A percentile compares a stretch with the other conserved stretches of the same genome.
These are phyloP conservation scores for Termitomyces bulborhizus DNA, from an alignment of 768 basidiomycete genomes.

Conservation along the genomic window DNA sequence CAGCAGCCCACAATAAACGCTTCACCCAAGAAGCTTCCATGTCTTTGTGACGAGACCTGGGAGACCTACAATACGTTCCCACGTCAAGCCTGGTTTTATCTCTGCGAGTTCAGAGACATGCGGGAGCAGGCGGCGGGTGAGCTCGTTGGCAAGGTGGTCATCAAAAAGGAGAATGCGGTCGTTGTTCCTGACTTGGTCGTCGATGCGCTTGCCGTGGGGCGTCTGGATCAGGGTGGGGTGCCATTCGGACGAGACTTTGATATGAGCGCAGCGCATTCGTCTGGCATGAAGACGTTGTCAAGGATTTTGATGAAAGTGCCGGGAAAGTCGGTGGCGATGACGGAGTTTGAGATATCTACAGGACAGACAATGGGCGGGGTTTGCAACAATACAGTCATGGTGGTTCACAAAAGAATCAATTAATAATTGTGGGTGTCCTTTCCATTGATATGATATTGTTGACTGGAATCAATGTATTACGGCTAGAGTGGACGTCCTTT, in stretches of 20 bases:
- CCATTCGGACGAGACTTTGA: constrained; percentile 22
- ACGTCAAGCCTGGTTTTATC: constrained; percentile 22
- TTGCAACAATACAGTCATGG: not conserved
- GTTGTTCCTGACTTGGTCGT: constrained; percentile 29
- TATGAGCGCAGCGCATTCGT: constrained; percentile 29
- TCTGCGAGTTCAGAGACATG: constrained; percentile 26
- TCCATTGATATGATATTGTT: too few species aligned
- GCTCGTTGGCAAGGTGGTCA: constrained; percentile 17
- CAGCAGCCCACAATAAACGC: too few species aligned
- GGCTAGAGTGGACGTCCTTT: too few species aligned
- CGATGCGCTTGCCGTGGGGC: constrained; percentile 16
- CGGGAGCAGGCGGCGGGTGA: constrained; percentile 27
- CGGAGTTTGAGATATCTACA: constrained; percentile 24
- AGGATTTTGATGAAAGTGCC: constrained; percentile 30
- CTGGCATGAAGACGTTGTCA: constrained; percentile 29
- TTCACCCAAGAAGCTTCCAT: constrained; percentile 27
- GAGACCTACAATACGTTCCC: constrained; percentile 26
- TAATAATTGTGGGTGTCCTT: too few species aligned
- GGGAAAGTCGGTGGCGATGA: constrained; percentile 21
- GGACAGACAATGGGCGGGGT: not conserved
- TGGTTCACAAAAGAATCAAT: too few species aligned
- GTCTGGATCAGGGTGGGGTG: constrained; percentile 25
- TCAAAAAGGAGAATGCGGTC: constrained; percentile 28
- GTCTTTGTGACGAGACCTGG: constrained; percentile 21
- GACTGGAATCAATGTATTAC: too few species aligned